Evolutionary conservation across 352 stramenopile species (phyloP).

Genomic region (Globisporangium paddicum): DNA sequence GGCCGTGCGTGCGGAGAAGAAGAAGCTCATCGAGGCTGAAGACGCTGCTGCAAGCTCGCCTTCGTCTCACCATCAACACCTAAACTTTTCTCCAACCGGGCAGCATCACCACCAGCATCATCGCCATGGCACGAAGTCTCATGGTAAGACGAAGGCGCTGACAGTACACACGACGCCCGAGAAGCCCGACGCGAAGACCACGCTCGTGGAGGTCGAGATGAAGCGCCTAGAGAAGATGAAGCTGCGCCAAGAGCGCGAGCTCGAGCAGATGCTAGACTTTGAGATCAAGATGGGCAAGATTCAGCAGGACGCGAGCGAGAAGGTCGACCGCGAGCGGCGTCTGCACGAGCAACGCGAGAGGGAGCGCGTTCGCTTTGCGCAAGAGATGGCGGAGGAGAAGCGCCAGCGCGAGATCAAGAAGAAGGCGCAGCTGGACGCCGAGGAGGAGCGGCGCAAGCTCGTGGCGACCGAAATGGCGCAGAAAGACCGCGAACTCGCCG

Average conservation of each 20-base stretch:
- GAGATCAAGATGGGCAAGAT: slow-evolving; percentile 89
- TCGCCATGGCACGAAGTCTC: not conserved
- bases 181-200: slow-evolving; percentile 17
- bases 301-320: slow-evolving; percentile 68
- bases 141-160: slow-evolving; percentile 4
- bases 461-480: slow-evolving; percentile 66
- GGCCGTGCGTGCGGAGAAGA: slow-evolving; percentile 72
- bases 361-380: slow-evolving; percentile 50
- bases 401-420: slow-evolving; percentile 78
- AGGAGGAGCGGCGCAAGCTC: slow-evolving; percentile 69
- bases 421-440: slow-evolving; percentile 74
- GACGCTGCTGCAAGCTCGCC: slow-evolving; percentile 19
- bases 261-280: slow-evolving; percentile 91
- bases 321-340: slow-evolving; percentile 58
- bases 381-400: slow-evolving; percentile 72
- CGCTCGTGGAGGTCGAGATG: slow-evolving; percentile 64
- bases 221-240: slow-evolving; percentile 73
- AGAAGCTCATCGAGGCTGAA: slow-evolving; percentile 48
- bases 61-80: slow-evolving; percentile 7
- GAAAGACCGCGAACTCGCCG: slow-evolving; percentile 61
- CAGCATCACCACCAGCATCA: slow-evolving; percentile 1
- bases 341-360: slow-evolving; percentile 67
- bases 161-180: slow-evolving; percentile 21
- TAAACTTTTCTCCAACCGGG: not conserved
- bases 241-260: slow-evolving; percentile 66